A percentile compares a stretch with the other conserved stretches of the same genome.
Evolutionary conservation across 371 early-diverging fungal species (phyloP).

Genomic region (Batkoa obscura): DNA sequence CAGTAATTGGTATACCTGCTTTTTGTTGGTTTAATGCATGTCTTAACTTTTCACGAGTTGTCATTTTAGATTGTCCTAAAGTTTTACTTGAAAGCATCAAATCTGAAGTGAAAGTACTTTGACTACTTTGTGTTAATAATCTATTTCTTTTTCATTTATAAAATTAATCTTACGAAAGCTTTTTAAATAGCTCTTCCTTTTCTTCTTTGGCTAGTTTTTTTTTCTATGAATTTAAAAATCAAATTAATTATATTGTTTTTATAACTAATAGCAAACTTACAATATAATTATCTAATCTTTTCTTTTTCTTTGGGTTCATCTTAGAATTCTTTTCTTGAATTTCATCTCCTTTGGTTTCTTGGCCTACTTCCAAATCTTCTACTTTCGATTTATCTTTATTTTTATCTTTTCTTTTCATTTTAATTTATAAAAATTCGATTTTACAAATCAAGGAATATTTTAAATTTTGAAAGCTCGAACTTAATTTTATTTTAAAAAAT

Average conservation of each 20-base stretch:
- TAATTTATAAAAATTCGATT: no score
- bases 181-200: slow-evolving; percentile 53
- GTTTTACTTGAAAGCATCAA: slow-evolving; percentile 60
- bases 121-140: slow-evolving; percentile 9
- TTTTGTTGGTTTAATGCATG: slow-evolving; percentile 53
- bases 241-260: neutral
- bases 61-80: slow-evolving; percentile 45
- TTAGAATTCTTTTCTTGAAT: slow-evolving; percentile 10
- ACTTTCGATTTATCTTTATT: no score
- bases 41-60: slow-evolving; percentile 45
- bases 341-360: neutral
- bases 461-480: no score
- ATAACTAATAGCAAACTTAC: slow-evolving; percentile 18
- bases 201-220: slow-evolving; percentile 90
- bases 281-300: slow-evolving; percentile 63
- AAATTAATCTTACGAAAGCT: slow-evolving; percentile 37
- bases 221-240: slow-evolving; percentile 24
- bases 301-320: slow-evolving; percentile 54
- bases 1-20: slow-evolving; percentile 34
- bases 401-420: no score
- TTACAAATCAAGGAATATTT: no score
- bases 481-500: no score
- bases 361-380: no score
- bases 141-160: neutral
- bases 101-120: slow-evolving; percentile 44